Conservation (phyloP, 1,284 basidiomycete genomes). For the Rhodotorula sp. region DNA sequence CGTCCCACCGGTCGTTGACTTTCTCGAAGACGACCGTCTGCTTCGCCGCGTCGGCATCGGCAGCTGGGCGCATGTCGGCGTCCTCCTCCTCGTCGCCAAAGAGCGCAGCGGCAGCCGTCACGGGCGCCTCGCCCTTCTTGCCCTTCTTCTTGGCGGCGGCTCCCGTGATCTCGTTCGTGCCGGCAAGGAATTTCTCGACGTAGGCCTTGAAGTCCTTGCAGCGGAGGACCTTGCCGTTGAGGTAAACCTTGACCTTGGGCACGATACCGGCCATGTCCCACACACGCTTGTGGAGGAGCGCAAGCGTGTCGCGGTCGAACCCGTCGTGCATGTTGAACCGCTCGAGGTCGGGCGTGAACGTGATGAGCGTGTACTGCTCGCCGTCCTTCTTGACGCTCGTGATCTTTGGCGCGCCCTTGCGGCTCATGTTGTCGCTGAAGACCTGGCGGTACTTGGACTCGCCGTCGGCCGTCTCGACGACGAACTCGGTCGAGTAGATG, state of each 20-base stretch:
- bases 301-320: constrained; percentile 91
- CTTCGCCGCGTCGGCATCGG: constrained; percentile 70
- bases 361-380: constrained; percentile 55
- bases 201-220: constrained; percentile 97
- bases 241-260: constrained; percentile 86
- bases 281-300: constrained; percentile 89
- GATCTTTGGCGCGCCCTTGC: constrained; percentile 84
- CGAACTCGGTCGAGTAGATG: constrained; percentile 96
- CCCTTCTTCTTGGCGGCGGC: constrained; percentile 12
- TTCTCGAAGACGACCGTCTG: constrained; percentile 79
- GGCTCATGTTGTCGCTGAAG: constrained; percentile 91
- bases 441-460: constrained; percentile 92
- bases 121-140: constrained; percentile 40
- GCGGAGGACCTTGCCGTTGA: constrained; percentile 85
- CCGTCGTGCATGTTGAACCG: constrained; percentile 81
- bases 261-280: constrained; percentile 97
- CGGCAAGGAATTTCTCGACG: constrained; percentile 77
- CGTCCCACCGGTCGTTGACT: constrained; percentile 82
- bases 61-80: constrained; percentile 57
- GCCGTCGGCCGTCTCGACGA: constrained; percentile 87
- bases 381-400: constrained; percentile 57
- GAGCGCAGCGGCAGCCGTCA: constrained; percentile 3
- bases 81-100: constrained; percentile 41
- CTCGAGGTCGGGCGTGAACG: constrained; percentile 87
- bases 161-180: constrained; percentile 49